A percentile compares a stretch with the other conserved stretches of the same genome.
Conservation (phyloP, 176 grass and related monocot genomes). For the Aechmea fasciata region DNA sequence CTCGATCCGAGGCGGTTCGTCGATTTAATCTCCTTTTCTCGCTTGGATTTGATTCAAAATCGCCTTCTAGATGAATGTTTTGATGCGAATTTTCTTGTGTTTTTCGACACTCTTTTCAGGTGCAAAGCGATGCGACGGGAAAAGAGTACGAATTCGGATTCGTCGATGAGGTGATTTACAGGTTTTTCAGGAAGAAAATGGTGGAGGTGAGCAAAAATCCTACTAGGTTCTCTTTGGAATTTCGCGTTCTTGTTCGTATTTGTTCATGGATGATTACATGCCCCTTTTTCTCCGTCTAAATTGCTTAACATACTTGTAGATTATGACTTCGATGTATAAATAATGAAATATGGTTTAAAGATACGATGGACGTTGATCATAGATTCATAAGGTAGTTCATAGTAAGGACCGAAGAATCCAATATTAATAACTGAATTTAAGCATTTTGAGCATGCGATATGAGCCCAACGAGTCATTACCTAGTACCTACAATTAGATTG, state of each 20-base stretch:
- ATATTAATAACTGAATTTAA: too few relatives aligned
- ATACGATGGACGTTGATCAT: too few relatives aligned
- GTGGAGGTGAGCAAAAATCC: slow-evolving; percentile 16
- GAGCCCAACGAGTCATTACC: too few relatives aligned
- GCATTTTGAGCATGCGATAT: too few relatives aligned
- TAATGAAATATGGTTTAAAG: too few relatives aligned
- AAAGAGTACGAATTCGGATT: slow-evolving; percentile 9
- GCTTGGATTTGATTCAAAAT: neutral
- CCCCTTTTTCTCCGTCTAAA: too few relatives aligned
- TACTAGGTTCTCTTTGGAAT: neutral
- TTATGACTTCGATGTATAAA: too few relatives aligned
- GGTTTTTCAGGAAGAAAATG: slow-evolving; percentile 23
- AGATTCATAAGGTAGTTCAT: too few relatives aligned
- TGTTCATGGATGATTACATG: neutral
- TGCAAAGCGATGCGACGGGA: slow-evolving; percentile 7
- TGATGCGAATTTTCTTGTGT: neutral
- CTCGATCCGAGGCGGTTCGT: slow-evolving; percentile 6
- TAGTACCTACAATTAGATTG: too few relatives aligned
- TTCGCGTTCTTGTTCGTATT: neutral
- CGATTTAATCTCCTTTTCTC: neutral
- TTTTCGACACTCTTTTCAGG: neutral
- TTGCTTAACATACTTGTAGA: too few relatives aligned
- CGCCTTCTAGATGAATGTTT: neutral
- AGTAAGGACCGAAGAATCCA: too few relatives aligned
- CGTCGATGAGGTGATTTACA: slow-evolving; percentile 5